Evolutionary conservation across 2,329 filamentous ascomycete species (phyloP).

Genomic region (Sarocladium brachiariae): DNA sequence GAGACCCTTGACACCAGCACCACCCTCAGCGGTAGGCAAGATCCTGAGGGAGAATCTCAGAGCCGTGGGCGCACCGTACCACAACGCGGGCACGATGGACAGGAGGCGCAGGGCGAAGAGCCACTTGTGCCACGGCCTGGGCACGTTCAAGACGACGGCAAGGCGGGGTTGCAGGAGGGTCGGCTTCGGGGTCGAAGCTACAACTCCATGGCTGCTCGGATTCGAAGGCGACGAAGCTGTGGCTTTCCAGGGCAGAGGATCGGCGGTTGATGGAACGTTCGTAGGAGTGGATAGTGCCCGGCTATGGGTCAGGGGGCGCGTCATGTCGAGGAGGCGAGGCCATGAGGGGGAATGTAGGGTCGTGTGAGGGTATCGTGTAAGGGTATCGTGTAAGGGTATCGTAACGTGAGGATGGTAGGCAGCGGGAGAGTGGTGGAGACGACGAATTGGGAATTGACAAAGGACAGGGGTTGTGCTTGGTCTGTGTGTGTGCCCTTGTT

Average conservation of each 20-base stretch:
- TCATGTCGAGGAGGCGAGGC: conserved; percentile 8
- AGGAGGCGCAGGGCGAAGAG: conserved; percentile 66
- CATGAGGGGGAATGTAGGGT: background rate
- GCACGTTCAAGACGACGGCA: conserved; percentile 69
- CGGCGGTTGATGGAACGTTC: background rate
- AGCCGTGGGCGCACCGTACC: conserved; percentile 64
- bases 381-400: background rate
- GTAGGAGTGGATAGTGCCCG: conserved; percentile 8
- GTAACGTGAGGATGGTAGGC: too few species aligned
- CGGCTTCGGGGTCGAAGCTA: background rate
- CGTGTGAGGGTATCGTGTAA: background rate
- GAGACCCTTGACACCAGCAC: background rate
- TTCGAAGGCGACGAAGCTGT: background rate
- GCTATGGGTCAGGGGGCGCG: conserved; percentile 5
- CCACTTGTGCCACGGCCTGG: conserved; percentile 64
- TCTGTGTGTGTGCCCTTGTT: too few species aligned
- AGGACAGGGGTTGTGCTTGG: too few species aligned
- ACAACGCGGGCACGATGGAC: conserved; percentile 62
- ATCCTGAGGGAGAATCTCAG: conserved; percentile 62
- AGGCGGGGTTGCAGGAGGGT: conserved; percentile 66
- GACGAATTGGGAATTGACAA: too few species aligned
- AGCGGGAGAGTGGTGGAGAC: too few species aligned
- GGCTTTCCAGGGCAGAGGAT: background rate
- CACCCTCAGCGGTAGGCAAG: conserved; percentile 24
- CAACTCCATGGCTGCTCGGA: background rate